Conservation (phyloP, 2,329 filamentous ascomycete species). For the Epichloe hybrida region DNA sequence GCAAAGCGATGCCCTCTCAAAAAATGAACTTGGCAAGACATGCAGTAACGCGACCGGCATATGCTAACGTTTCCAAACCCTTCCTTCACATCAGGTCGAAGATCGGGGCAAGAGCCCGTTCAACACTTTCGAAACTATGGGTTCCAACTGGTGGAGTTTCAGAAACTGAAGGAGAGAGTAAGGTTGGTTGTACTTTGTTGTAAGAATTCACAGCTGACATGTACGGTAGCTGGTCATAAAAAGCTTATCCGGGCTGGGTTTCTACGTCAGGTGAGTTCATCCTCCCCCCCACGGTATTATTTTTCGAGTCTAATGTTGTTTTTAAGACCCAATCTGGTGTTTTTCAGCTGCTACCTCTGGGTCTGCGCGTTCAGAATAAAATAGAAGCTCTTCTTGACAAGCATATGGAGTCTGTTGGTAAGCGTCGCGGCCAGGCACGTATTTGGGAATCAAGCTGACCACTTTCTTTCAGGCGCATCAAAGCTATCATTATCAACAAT, state of each 20-base stretch:
- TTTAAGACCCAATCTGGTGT: constrained; percentile 71
- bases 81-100: constrained; percentile 9
- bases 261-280: constrained; percentile 47
- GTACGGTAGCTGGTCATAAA: constrained; percentile 42
- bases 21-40: constrained; percentile 7
- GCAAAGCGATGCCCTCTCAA: constrained; percentile 7
- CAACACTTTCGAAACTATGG: constrained; percentile 60
- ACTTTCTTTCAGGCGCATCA: constrained; percentile 46
- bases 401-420: constrained; percentile 68
- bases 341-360: constrained; percentile 83
- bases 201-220: constrained; percentile 9
- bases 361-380: constrained; percentile 77
- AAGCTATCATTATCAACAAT: constrained; percentile 74
- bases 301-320: neutral
- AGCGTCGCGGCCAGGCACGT: constrained; percentile 6
- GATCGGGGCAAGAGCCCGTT: constrained; percentile 10
- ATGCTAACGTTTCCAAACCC: constrained; percentile 8
- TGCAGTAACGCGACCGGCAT: constrained; percentile 3
- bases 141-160: constrained; percentile 59
- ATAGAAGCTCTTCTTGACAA: constrained; percentile 75
- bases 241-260: constrained; percentile 60
- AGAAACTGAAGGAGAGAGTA: constrained; percentile 40
- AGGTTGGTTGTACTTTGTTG: constrained; percentile 1
- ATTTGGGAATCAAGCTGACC: neutral
- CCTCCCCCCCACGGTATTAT: neutral